Evolutionary conservation across 345 rosid species (phyloP).

Genomic region (Eucalyptus coolabah): DNA sequence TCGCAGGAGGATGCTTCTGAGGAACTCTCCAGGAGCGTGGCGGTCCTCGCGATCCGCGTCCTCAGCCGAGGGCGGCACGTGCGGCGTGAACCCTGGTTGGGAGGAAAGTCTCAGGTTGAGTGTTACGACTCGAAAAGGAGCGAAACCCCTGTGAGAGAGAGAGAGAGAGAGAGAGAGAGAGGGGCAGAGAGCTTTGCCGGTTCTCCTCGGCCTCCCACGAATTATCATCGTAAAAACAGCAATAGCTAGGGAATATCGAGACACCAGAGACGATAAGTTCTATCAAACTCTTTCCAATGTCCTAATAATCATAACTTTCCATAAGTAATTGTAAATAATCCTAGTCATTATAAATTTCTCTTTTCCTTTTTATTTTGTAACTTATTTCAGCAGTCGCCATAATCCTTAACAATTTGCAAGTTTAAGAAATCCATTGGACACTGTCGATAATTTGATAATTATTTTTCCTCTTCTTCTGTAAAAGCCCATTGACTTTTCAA

Average conservation of each 20-base stretch:
- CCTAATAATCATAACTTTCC: background rate
- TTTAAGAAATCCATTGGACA: accelerated
- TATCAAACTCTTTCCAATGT: background rate
- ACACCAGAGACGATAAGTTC: too few relatives aligned
- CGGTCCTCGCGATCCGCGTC: slow-evolving; percentile 56
- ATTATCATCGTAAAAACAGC: too few relatives aligned
- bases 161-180: too few relatives aligned
- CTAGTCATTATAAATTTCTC: accelerated
- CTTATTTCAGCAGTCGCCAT: accelerated
- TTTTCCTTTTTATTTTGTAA: too few relatives aligned
- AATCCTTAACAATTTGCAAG: background rate
- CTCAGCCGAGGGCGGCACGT: slow-evolving; percentile 46
- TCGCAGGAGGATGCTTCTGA: background rate
- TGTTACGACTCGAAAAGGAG: too few relatives aligned
- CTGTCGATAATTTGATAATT: background rate
- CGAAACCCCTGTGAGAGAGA: accelerated
- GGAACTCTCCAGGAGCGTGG: slow-evolving; percentile 51
- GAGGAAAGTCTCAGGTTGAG: slow-evolving; percentile 20
- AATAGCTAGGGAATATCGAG: too few relatives aligned
- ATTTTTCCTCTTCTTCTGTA: too few relatives aligned
- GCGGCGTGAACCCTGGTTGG: slow-evolving; percentile 80
- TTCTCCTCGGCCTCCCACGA: too few relatives aligned
- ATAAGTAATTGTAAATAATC: background rate
- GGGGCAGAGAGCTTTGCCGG: too few relatives aligned
- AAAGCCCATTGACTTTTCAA: background rate